A percentile compares a stretch with the other conserved stretches of the same genome.
phyloP scores from a whole-genome alignment of 148 eudicot genomes.

The Arctostaphylos glauca region DNA sequence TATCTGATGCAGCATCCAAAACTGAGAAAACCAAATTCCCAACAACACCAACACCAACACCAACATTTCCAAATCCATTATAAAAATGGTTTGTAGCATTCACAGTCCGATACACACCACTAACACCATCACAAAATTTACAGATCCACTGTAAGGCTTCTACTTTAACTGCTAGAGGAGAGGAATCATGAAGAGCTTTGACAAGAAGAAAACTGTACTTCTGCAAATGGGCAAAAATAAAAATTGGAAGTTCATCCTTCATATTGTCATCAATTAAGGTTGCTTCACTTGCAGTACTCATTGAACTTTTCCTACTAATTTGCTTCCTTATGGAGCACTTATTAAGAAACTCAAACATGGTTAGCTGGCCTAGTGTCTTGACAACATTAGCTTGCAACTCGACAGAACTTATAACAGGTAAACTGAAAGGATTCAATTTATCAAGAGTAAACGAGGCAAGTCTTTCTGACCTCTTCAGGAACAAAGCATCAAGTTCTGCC shows the following conservation, averaged over 20 bases:
- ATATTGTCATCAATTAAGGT: slow-evolving; percentile 22
- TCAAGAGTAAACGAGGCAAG: slow-evolving; percentile 43
- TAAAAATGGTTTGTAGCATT: slow-evolving; percentile 34
- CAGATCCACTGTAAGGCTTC: slow-evolving; percentile 77
- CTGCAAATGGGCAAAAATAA: slow-evolving; percentile 47
- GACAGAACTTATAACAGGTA: slow-evolving; percentile 38
- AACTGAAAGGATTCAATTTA: slow-evolving; percentile 52
- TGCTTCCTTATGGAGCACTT: slow-evolving; percentile 46
- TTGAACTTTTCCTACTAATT: slow-evolving; percentile 20
- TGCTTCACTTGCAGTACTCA: slow-evolving; percentile 27
- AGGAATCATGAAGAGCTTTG: slow-evolving; percentile 53
- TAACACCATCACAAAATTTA: slow-evolving; percentile 55
- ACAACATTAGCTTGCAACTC: slow-evolving; percentile 65
- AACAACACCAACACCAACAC: slow-evolving; percentile 43
- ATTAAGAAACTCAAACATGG: slow-evolving; percentile 59
- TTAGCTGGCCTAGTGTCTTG: slow-evolving; percentile 50
- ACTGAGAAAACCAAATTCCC: slow-evolving; percentile 58
- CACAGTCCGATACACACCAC: slow-evolving; percentile 37
- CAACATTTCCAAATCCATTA: slow-evolving; percentile 46
- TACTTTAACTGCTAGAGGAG: slow-evolving; percentile 73
- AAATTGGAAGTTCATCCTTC: slow-evolving; percentile 25
- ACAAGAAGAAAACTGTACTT: slow-evolving; percentile 56
- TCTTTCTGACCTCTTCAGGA: slow-evolving; percentile 59
- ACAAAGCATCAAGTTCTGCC: slow-evolving; percentile 53
- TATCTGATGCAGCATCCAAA: slow-evolving; percentile 74